Base-by-base conservation (phyloP, 129 eudicot genomes). In the Tagetes erecta region DNA sequence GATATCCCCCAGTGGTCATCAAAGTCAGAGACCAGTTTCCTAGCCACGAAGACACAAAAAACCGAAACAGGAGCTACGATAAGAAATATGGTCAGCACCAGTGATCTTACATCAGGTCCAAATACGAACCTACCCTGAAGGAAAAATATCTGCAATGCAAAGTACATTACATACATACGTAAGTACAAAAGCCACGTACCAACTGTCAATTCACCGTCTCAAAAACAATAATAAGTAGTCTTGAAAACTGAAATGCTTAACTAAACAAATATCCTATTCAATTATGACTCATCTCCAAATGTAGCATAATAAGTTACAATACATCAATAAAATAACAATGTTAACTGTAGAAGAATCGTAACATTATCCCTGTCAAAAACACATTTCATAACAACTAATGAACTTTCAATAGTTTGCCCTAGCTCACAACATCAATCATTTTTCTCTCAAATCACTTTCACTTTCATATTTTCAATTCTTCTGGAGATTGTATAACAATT, bases 91-190 rank as follows among this genome's bases (percentile, higher is more conserved):
- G 99, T 94, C 82, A 94, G 88, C 75, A 85, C 86, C 72, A 94
- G 73, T 5, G 99, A 94, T 76, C 97, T 85, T 67, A 87, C 99
- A 88, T 94, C 99, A 9, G 99, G 99, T 45, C 99, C 99, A 80
- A 94, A 94, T 56, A 94, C 86, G 66, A 94, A 89, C 76, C 91
- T 85, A 70, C 99, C 99, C 74, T 86, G 86, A 36, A 94, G 87
- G 64, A 91, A 86, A 80, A 94, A 94, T 83, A 84, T 91, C 99
- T 91, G 96, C 87, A 80, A 78, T 30, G 47, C 71, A 44, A 80
- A 70, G 37, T 45, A 53, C 27, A n/a, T 39, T 14, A 67, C 59
- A 55, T 14, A 67, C 59, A 41, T 14, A 52, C 34, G 73, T 76
- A 30, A 66, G 67, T 0, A 65, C 20, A 65, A 13, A 66, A 11